Base-by-base conservation (phyloP, 2,329 filamentous ascomycete species). In the Colletotrichum graminicola region DNA sequence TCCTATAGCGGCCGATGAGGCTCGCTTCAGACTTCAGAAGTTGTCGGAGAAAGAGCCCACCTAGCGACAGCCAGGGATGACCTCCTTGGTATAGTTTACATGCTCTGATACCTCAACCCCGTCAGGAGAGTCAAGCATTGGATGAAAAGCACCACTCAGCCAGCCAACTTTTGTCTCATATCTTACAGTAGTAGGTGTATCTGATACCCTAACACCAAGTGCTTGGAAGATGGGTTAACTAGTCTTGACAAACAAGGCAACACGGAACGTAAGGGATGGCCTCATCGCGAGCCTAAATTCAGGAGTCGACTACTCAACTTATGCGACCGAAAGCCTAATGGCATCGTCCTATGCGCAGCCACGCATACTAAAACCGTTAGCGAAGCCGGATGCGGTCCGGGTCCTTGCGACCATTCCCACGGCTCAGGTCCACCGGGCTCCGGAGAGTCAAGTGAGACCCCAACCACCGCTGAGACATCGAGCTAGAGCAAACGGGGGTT, bases 251-350 rank as follows among this genome's bases (percentile, higher is more conserved):
- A 39, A 52, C 60, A 62, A 52, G n/a, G 47, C 39, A 26, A 8
- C 23, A 29, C 43, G 60, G 60, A 52, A 52, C 60, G 60, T 41
- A 62, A 62, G 60, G 60, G 60, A 62, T 62, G 14, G 32, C 1
- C 10, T 14, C 5, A 29, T 29, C 23, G 26, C 12, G 34, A 52
- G 23, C 47, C 23, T 39, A 14, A 39, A 41, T 18, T 10, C 12
- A 14, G 32, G 60, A 52, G 23, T 52, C 14, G 12, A 26, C 34
- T n/a, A 5, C 45, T 29, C 21, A 4, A 2, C n/a, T 34, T 12
- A 52, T 26, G 10, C 32, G 34, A 47, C 18, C 16, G 23, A 36
- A 29, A 21, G 45, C 11, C 10, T 16, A 47, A 39, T 52, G 1
- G 10, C 16, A 26, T 62, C 49, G 34, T 26, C 26, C 26, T 29